Base-by-base conservation (phyloP, 805 yeast species). In the Schizosaccharomyces cryophilus region DNA sequence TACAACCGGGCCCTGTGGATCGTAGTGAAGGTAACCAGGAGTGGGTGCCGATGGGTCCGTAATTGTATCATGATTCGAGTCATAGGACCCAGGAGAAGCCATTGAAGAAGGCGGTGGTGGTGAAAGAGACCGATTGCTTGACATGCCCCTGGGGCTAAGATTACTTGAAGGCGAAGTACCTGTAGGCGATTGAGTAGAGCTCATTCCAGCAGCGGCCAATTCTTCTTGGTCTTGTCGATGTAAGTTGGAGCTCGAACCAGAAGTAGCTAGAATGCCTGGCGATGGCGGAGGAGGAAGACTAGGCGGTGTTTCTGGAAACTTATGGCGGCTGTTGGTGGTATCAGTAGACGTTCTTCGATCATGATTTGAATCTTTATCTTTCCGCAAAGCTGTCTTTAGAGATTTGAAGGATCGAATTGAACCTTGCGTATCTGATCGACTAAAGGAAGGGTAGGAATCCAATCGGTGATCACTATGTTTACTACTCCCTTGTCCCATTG, bases 261-360 rank as follows among this genome's bases (percentile, higher is more conserved):
- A 56, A 5, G 47, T 40, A 21, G 47, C 60, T 9, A 35, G 19
- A 31, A 56, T 56, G n/a, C 60, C 60, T 9, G 47, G 42, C 9
- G 60, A 56, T 19, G 47, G 60, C 24, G 47, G 60, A 3, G 51
- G 51, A 56, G 42, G 47, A 40, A 56, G 60, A 47, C 60, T 40
- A 9, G 42, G 26, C 29, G 47, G 38, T 21, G 51, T 45, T 45
- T 45, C 51, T 5, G 51, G 51, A 45, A 19, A 45, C 26, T 24
- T n/a, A 24, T 45, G 51, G 26, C 60, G 38, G 26, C 60, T 38
- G n/a, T 21, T 17, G 21, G 38, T 56, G n/a, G 56, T 56, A 35
- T 40, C 60, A 5, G 38, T 35, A 24, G 60, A 56, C 15, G 30
- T 35, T 38, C 38, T 19, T 38, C 47, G 47, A 29, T 56, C 60